A percentile compares a stretch with the other conserved stretches of the same genome.
These are phyloP conservation scores for Chamaecrista fasciculata DNA, from an alignment of 306 rosid genomes.

Conservation along the genomic window DNA sequence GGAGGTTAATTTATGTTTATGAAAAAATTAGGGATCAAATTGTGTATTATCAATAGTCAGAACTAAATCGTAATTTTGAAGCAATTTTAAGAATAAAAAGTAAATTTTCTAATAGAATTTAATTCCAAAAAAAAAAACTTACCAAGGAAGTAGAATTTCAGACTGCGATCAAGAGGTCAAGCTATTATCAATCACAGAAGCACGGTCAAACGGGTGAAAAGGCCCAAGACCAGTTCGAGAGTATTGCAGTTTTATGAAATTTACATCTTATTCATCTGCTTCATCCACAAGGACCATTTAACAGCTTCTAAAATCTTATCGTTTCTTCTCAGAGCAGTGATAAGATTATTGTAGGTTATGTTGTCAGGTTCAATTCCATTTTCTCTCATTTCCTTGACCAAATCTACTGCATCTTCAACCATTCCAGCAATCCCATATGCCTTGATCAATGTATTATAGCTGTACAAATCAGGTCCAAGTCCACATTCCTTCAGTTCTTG, in stretches of 20 bases:
- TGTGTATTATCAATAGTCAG: too few relatives aligned
- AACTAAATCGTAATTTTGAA: too few relatives aligned
- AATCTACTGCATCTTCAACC: constrained; percentile 80
- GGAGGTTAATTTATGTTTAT: too few relatives aligned
- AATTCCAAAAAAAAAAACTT: too few relatives aligned
- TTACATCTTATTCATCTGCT: constrained; percentile 77
- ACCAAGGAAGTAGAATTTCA: constrained; percentile 19
- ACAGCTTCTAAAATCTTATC: constrained; percentile 88
- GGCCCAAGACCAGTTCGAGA: background rate
- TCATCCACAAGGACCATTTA: constrained; percentile 97
- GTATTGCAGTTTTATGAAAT: constrained; percentile 19
- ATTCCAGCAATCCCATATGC: constrained; percentile 93
- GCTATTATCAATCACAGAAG: constrained; percentile 15
- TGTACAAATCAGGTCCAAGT: constrained; percentile 69
- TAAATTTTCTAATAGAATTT: too few relatives aligned
- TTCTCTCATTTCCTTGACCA: constrained; percentile 85
- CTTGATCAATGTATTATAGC: constrained; percentile 89
- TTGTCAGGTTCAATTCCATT: constrained; percentile 82
- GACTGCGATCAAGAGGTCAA: constrained; percentile 4
- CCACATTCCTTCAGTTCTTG: constrained; percentile 68
- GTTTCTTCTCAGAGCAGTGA: constrained; percentile 61
- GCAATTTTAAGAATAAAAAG: too few relatives aligned
- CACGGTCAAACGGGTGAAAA: constrained; percentile 25
- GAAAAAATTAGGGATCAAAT: too few relatives aligned
- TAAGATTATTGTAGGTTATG: constrained; percentile 68